Percentiles rank a stretch among this genome's conserved stretches.
Conservation (phyloP, 2,329 filamentous ascomycete species). For the Arachnomyces sp. region DNA sequence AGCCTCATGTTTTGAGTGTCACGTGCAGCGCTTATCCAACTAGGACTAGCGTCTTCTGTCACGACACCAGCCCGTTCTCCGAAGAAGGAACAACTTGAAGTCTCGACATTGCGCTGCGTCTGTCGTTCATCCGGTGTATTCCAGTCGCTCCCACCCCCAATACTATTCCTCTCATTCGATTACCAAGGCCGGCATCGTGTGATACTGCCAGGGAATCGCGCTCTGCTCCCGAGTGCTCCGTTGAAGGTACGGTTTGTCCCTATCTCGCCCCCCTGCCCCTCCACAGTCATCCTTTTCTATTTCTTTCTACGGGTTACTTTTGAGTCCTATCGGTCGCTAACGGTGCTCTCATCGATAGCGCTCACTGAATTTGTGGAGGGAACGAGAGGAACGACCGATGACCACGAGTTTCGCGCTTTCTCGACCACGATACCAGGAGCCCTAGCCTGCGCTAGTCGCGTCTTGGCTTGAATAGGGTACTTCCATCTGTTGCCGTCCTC, state of each 20-base stretch:
- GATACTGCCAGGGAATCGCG: slow-evolving; percentile 4
- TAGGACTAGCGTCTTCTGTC: slow-evolving; percentile 8
- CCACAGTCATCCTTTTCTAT: background rate
- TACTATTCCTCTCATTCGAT: background rate
- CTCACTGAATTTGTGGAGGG: background rate
- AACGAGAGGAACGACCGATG: slow-evolving; percentile 25
- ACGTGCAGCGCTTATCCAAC: slow-evolving; percentile 7
- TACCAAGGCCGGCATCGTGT: too few species aligned
- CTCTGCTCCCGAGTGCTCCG: slow-evolving; percentile 2
- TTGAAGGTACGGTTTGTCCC: slow-evolving; percentile 6
- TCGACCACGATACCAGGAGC: slow-evolving; percentile 21
- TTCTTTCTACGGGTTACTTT: background rate
- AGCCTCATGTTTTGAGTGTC: slow-evolving; percentile 2
- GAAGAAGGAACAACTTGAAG: slow-evolving; percentile 3
- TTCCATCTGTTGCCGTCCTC: slow-evolving; percentile 9
- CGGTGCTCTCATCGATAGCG: too few species aligned
- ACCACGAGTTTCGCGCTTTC: slow-evolving; percentile 20
- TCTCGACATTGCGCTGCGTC: slow-evolving; percentile 10
- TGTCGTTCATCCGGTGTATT: slow-evolving; percentile 1
- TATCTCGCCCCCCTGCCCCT: slow-evolving; percentile 7
- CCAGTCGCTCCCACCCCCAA: background rate
- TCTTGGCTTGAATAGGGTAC: slow-evolving; percentile 18
- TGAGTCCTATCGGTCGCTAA: too few species aligned
- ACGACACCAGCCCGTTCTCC: slow-evolving; percentile 10
- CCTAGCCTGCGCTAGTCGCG: slow-evolving; percentile 25